A percentile compares a stretch with the other conserved stretches of the same genome.
Evolutionary conservation across 1,284 basidiomycete genomes (phyloP).

Genomic region (Pulchroboletus neoregius): DNA sequence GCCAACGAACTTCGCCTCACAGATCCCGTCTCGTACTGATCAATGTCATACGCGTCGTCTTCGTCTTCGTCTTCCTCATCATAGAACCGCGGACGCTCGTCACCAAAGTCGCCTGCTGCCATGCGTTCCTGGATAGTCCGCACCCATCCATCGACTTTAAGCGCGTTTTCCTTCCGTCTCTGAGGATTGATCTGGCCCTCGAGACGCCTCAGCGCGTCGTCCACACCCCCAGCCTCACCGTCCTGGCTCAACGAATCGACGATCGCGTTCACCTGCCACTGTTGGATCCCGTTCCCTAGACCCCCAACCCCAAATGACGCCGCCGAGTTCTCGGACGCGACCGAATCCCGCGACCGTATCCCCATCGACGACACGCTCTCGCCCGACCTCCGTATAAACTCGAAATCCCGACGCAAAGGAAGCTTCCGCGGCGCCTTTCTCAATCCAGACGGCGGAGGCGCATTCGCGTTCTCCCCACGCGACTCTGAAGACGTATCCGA

Average conservation of each 20-base stretch:
- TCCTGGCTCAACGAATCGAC: conserved; percentile 74
- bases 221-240: conserved; percentile 71
- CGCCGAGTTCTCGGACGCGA: conserved; percentile 42
- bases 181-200: conserved; percentile 80
- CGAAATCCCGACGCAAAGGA: conserved; percentile 70
- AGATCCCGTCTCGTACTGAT: conserved; percentile 35
- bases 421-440: conserved; percentile 53
- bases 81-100: conserved; percentile 50
- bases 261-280: conserved; percentile 78
- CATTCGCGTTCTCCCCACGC: conserved; percentile 29
- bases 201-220: conserved; percentile 70
- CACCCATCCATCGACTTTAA: conserved; percentile 81
- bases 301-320: conserved; percentile 39
- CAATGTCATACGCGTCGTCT: conserved; percentile 39
- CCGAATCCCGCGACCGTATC: conserved; percentile 56
- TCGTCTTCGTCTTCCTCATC: conserved; percentile 41
- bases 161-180: conserved; percentile 62
- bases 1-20: conserved; percentile 9
- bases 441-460: conserved; percentile 49
- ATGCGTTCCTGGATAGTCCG: conserved; percentile 63
- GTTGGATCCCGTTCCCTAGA: conserved; percentile 57
- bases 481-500: conserved; percentile 63
- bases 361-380: conserved; percentile 77
- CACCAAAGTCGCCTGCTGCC: conserved; percentile 55
- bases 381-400: conserved; percentile 62